Evolutionary conservation across 345 rosid species (phyloP).

Genomic region (Atalantia buxifolia): DNA sequence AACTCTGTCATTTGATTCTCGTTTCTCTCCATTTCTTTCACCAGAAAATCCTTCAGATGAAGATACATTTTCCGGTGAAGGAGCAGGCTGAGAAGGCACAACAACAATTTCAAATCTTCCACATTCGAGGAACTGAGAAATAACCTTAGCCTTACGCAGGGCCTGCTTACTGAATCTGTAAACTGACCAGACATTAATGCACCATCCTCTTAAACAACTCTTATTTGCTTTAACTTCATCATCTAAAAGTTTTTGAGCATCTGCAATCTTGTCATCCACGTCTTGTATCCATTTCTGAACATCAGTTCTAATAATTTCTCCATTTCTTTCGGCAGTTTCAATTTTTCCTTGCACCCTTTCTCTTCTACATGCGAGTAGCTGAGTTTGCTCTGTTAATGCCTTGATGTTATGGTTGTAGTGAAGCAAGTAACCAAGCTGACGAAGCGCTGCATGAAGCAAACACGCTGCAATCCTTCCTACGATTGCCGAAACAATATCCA

Average conservation of each 20-base stretch:
- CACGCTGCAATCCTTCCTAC: background rate
- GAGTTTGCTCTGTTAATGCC: background rate
- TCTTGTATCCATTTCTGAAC: background rate
- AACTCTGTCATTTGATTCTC: background rate
- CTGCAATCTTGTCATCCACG: background rate
- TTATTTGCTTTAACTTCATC: background rate
- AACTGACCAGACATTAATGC: background rate
- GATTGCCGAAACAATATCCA: background rate
- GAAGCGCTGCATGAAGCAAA: background rate
- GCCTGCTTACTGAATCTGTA: background rate
- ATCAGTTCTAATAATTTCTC: background rate
- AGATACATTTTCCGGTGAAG: background rate
- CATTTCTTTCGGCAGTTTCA: background rate
- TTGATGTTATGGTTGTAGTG: background rate
- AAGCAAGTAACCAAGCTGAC: slow-evolving; percentile 1
- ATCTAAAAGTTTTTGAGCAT: background rate
- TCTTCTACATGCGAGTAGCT: background rate
- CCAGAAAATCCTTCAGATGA: background rate
- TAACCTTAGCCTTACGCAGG: background rate
- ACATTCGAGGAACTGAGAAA: background rate
- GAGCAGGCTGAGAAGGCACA: slow-evolving; percentile 2
- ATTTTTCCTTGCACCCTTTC: background rate
- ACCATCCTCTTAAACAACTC: background rate
- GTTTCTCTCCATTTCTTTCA: background rate
- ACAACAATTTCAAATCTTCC: background rate